A percentile compares a stretch with the other conserved stretches of the same genome.
Evolutionary conservation across 1,139 yeast genomes (phyloP).

Genomic region (Nakaseomyces sp.): DNA sequence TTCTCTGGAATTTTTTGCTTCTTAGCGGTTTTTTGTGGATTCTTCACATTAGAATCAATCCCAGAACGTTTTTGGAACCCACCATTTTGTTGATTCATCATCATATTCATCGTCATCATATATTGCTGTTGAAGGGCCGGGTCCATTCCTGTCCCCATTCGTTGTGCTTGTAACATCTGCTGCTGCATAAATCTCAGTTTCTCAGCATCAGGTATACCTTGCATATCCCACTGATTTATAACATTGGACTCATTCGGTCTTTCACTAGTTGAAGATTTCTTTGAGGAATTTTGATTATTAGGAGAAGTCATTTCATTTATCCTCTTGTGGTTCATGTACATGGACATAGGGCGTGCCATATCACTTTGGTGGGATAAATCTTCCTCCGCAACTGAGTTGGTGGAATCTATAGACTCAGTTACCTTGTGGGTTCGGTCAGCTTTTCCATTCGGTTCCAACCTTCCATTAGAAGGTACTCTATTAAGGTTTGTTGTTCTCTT

Average conservation of each 20-base stretch:
- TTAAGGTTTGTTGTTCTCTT: not conserved
- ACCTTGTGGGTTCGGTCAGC: not conserved
- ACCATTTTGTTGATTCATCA: not conserved
- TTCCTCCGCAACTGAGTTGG: not conserved
- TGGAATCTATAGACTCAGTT: not conserved
- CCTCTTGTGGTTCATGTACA: not conserved
- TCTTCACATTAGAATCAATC: not conserved
- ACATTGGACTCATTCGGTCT: not conserved
- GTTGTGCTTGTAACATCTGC: constrained; percentile 1
- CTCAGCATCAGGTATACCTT: not conserved
- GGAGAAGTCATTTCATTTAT: not conserved
- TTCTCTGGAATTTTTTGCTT: not conserved
- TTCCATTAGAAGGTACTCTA: not conserved
- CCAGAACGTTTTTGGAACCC: not conserved
- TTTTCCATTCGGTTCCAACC: not conserved
- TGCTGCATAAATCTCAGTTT: not conserved
- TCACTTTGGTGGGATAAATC: not conserved
- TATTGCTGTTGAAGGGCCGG: constrained; percentile 4
- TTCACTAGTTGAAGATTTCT: not conserved
- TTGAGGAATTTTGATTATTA: not conserved
- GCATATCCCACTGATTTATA: not conserved
- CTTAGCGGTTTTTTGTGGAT: not conserved
- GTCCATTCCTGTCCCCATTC: constrained; percentile 2
- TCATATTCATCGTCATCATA: constrained; percentile 5
- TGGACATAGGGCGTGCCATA: not conserved